Percentiles rank a stretch among this genome's conserved stretches.
Evolutionary conservation across 2,329 filamentous ascomycete species (phyloP).

Genomic region (Geoglossum cookeanum): DNA sequence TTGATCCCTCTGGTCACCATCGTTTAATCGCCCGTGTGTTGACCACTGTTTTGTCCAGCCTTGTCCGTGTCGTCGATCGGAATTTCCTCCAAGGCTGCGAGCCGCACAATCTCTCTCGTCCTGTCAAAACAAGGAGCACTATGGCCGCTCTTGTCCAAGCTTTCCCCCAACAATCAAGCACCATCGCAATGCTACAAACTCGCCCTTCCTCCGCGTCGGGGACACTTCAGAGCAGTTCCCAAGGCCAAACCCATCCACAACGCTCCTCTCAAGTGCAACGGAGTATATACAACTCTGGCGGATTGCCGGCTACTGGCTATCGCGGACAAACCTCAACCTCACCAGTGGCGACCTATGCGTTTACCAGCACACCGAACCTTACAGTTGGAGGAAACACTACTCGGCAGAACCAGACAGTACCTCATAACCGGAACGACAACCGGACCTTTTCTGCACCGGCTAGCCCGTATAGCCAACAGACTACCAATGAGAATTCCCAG

Average conservation of each 20-base stretch:
- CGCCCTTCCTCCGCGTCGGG: slow-evolving; percentile 45
- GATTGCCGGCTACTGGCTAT: slow-evolving; percentile 24
- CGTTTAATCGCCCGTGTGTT: not conserved
- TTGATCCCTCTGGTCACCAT: not conserved
- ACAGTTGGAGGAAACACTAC: slow-evolving; percentile 28
- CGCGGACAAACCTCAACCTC: slow-evolving; percentile 26
- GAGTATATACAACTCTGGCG: slow-evolving; percentile 22
- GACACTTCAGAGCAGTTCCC: slow-evolving; percentile 21
- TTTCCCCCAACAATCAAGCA: slow-evolving; percentile 55
- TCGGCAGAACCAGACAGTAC: slow-evolving; percentile 30
- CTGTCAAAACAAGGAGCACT: slow-evolving; percentile 19
- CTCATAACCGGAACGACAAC: slow-evolving; percentile 24
- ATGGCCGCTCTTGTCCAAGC: slow-evolving; percentile 79
- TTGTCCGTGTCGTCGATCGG: not conserved
- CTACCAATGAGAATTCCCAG: not conserved
- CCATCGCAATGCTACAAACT: slow-evolving; percentile 57
- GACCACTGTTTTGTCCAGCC: not conserved
- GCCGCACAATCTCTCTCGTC: not conserved
- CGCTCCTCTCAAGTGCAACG: slow-evolving; percentile 29
- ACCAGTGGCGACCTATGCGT: slow-evolving; percentile 59
- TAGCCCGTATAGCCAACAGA: slow-evolving; percentile 16
- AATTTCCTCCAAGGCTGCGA: not conserved
- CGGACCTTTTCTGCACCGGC: slow-evolving; percentile 24
- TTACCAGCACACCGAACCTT: slow-evolving; percentile 49
- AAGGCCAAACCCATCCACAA: slow-evolving; percentile 22